Evolutionary conservation across 2,329 filamentous ascomycete genomes (phyloP), one percentile per base, ranked within the genome.

Genomic region (Cryphonectria parasitica): DNA sequence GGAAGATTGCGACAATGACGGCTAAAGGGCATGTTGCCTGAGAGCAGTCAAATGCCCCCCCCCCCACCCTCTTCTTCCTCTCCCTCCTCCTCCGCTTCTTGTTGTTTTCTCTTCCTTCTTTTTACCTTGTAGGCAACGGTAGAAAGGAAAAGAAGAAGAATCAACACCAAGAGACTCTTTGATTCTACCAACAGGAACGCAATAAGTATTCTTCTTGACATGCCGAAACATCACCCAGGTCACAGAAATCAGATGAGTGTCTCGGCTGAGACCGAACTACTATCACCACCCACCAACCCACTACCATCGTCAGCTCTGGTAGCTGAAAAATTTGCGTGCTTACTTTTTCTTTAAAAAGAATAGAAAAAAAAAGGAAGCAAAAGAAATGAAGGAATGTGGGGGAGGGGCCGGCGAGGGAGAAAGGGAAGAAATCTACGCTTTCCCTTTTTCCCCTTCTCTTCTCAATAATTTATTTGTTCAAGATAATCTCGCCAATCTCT

Each of bases 241-340:
- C 66, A 56, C 69, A 71, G 69, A 71, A 43, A 63, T 71, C 66
- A 49, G 65, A 67, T 61, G 65, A 61, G 39, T 49, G 45, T 49
- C 22, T 49, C 22, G 45, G 22, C 45, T 49, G 45, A 49, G 45
- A 49, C 45, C 7, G 22, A 49, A n/a, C 45, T 11, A 49, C 22
- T 10, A 49, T 49, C 43, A 22, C 43, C 43, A 45, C 6, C 19
- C 43, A 45, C 19, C 43, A n/a, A n/a, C n/a, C n/a, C n/a, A 49
- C 43, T 19, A 22, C 22, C 43, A 19, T 22, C 43, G 22, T n/a
- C 45, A 49, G 7, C 45, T 49, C n/a, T n/a, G 45, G 45, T 22
- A n/a, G 45, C 45, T 49, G 45, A 49, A n/a, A 11, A 19, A n/a
- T 7, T 49, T 49, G 45, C 8, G 22, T 49, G 19, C 45, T 22